phyloP scores from a whole-genome alignment of 78 protist genomes.

The Acrasis kona region DNA sequence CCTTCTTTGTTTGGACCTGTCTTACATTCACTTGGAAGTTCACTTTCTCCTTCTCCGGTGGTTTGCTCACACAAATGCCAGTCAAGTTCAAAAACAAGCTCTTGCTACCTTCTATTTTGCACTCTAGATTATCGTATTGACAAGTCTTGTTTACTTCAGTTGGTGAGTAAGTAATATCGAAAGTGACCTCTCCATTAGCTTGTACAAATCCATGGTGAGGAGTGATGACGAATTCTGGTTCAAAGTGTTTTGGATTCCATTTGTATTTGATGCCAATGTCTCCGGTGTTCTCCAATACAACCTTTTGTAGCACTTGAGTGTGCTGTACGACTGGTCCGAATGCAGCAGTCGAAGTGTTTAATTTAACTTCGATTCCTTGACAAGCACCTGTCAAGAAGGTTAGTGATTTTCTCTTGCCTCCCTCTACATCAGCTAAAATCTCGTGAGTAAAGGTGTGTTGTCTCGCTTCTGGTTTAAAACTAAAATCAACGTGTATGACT shows the following conservation, averaged over 20 bases:
- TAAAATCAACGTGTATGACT: no score
- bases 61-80: constrained; percentile 30
- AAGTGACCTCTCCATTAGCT: constrained; percentile 40
- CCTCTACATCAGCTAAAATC: neutral
- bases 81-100: constrained; percentile 23
- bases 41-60: neutral
- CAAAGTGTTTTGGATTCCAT: constrained; percentile 1
- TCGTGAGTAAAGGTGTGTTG: constrained; percentile 13
- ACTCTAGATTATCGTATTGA: constrained; percentile 9
- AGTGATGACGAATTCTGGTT: constrained; percentile 24
- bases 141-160: neutral
- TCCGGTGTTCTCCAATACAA: constrained; percentile 51
- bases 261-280: constrained; percentile 41
- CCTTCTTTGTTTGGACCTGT: neutral
- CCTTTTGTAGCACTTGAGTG: constrained; percentile 1
- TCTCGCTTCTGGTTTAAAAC: constrained; percentile 11
- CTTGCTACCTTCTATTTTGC: neutral
- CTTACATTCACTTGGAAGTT: constrained; percentile 32
- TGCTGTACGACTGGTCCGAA: constrained; percentile 52
- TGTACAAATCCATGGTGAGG: constrained; percentile 36
- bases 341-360: constrained; percentile 23
- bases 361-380: constrained; percentile 43
- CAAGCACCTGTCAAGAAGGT: constrained; percentile 34
- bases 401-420: neutral
- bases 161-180: constrained; percentile 38